These are phyloP conservation scores for Alternaria burnsii DNA, from an alignment of 2,329 filamentous ascomycete species.

Conservation along the genomic window DNA sequence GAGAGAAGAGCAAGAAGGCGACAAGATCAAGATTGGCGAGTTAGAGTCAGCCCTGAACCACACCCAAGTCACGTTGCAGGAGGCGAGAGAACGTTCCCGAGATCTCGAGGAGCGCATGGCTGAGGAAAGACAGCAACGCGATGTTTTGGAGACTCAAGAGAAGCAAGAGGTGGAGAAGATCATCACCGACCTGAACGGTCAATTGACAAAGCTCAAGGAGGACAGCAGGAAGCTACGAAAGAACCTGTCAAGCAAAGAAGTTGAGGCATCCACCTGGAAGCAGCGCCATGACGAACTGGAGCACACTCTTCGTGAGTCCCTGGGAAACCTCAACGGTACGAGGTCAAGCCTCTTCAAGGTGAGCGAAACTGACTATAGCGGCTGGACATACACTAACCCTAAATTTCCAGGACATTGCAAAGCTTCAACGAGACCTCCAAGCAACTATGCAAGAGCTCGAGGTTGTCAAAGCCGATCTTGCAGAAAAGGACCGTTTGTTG, in stretches of 20 bases:
- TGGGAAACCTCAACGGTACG: constrained; percentile 88
- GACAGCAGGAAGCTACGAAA: constrained; percentile 84
- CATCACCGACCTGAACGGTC: constrained; percentile 89
- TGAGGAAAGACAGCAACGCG: constrained; percentile 84
- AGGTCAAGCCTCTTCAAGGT: constrained; percentile 85
- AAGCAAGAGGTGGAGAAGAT: constrained; percentile 96
- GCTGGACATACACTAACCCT: constrained; percentile 26
- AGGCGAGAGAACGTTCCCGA: constrained; percentile 75
- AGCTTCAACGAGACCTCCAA: constrained; percentile 87
- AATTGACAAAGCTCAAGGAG: constrained; percentile 82
- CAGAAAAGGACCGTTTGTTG: constrained; percentile 91
- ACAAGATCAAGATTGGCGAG: constrained; percentile 98
- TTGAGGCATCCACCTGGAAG: constrained; percentile 90
- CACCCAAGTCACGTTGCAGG: constrained; percentile 79
- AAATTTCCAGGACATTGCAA: constrained; percentile 73
- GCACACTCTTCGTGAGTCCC: constrained; percentile 82
- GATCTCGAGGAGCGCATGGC: constrained; percentile 70
- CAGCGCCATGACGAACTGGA: constrained; percentile 90
- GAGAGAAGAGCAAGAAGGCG: constrained; percentile 92
- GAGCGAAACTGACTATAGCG: constrained; percentile 14
- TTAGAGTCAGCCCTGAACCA: constrained; percentile 83
- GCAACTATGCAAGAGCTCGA: constrained; percentile 84
- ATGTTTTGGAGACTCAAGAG: constrained; percentile 84
- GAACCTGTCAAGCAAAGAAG: constrained; percentile 81
- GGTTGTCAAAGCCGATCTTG: constrained; percentile 74